Evolutionary conservation across 495 filamentous ascomycete species (phyloP).

Genomic region (Penicillium manginii): DNA sequence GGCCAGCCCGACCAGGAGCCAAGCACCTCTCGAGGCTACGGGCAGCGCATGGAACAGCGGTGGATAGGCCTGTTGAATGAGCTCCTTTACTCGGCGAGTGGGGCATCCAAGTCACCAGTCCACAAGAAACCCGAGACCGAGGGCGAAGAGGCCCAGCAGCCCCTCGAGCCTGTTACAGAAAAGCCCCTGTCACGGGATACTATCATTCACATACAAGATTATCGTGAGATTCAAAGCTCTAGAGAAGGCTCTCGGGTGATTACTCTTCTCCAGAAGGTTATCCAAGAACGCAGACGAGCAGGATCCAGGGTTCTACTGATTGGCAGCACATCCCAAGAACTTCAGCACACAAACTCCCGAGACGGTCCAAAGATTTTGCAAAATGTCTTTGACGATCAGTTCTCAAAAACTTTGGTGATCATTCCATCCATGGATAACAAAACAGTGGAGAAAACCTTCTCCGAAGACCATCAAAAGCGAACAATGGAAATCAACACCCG

Average conservation of each 20-base stretch:
- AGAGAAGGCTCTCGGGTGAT: conserved; percentile 66
- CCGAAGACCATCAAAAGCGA: conserved; percentile 50
- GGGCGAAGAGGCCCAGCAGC: conserved; percentile 11
- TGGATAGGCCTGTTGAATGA: conserved; percentile 44
- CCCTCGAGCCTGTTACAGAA: conserved; percentile 13
- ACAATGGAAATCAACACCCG: conserved; percentile 68
- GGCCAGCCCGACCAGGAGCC: conserved; percentile 30
- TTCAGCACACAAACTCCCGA: conserved; percentile 23
- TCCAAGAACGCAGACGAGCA: conserved; percentile 66
- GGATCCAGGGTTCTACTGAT: conserved; percentile 77
- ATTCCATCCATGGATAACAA: conserved; percentile 43
- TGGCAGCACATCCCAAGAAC: conserved; percentile 60
- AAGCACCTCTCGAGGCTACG: conserved; percentile 15
- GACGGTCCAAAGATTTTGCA: conserved; percentile 54
- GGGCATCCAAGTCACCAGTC: conserved; percentile 11
- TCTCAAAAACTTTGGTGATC: conserved; percentile 57
- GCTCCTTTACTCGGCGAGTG: conserved; percentile 32
- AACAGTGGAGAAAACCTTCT: conserved; percentile 41
- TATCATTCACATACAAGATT: conserved; percentile 84
- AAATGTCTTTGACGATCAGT: conserved; percentile 51
- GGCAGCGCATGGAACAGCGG: conserved; percentile 32
- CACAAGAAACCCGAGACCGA: conserved; percentile 1
- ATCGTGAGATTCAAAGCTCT: conserved; percentile 70
- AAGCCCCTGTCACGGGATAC: conserved; percentile 37
- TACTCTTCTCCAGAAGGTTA: conserved; percentile 65